These are phyloP conservation scores for Aspergillus unguis DNA, from an alignment of 2,329 filamentous ascomycete species.

Conservation along the genomic window DNA sequence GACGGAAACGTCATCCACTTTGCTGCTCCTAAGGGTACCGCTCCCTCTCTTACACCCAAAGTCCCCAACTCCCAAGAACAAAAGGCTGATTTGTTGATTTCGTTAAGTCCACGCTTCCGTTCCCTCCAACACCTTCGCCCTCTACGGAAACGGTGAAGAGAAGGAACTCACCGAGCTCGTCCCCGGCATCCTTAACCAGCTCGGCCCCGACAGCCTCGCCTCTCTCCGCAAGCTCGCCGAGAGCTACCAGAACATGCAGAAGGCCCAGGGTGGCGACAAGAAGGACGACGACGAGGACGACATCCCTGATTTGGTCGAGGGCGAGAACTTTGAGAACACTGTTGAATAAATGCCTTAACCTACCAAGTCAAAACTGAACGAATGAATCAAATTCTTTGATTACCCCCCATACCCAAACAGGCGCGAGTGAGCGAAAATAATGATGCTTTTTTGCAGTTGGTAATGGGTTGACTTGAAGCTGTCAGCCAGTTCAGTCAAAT, in stretches of 20 bases:
- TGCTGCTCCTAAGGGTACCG: slow-evolving; percentile 90
- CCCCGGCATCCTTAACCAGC: slow-evolving; percentile 98
- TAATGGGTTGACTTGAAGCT: neutral
- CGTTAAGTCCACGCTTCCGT: slow-evolving; percentile 86
- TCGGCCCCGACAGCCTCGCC: slow-evolving; percentile 94
- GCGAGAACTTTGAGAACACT: slow-evolving; percentile 98
- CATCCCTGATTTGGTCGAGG: slow-evolving; percentile 94
- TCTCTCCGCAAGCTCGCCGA: slow-evolving; percentile 97
- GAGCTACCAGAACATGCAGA: slow-evolving; percentile 99
- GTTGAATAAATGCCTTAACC: slow-evolving; percentile 67
- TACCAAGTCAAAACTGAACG: neutral
- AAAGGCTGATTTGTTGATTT: slow-evolving; percentile 1
- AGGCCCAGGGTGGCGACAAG: slow-evolving; percentile 77
- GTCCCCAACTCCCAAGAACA: neutral
- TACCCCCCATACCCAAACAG: neutral
- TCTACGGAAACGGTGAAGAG: slow-evolving; percentile 98
- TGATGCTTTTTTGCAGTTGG: neutral
- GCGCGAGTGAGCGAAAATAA: neutral
- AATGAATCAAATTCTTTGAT: neutral
- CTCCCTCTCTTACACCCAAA: neutral
- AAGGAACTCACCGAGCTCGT: slow-evolving; percentile 99
- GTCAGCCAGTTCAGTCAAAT: neutral
- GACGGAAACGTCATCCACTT: slow-evolving; percentile 99
- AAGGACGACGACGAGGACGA: slow-evolving; percentile 76
- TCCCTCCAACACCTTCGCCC: slow-evolving; percentile 97